These are phyloP conservation scores for Cladosporium cucumerinum DNA, from an alignment of 2,329 filamentous ascomycete genomes.

Conservation along the genomic window DNA sequence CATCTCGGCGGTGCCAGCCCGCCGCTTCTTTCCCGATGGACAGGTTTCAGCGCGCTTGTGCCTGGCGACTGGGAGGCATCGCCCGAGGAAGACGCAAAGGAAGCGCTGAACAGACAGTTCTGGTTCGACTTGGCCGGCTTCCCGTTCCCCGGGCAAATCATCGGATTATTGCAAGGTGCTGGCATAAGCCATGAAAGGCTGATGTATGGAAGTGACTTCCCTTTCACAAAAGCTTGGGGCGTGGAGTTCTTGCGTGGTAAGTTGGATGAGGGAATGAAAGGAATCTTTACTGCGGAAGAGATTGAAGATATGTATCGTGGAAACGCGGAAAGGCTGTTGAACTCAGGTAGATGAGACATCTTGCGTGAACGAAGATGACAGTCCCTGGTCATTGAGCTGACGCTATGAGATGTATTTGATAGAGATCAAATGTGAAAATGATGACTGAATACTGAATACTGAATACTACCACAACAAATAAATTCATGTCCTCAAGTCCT, in stretches of 20 bases:
- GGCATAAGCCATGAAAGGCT: slow-evolving; percentile 43
- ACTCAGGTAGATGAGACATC: not conserved
- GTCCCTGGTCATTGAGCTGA: not conserved
- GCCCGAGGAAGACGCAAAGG: slow-evolving; percentile 29
- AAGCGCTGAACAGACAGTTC: slow-evolving; percentile 41
- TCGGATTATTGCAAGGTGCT: slow-evolving; percentile 43
- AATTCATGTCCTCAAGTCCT: not conserved
- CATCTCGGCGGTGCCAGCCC: slow-evolving; percentile 49
- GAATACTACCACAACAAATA: not conserved
- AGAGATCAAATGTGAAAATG: not conserved
- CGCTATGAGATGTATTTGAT: not conserved
- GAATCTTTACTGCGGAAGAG: slow-evolving; percentile 37
- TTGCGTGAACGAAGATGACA: not conserved
- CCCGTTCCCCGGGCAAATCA: slow-evolving; percentile 49
- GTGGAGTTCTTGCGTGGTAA: slow-evolving; percentile 39
- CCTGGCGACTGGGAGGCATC: slow-evolving; percentile 34
- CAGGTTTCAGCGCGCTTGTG: slow-evolving; percentile 39
- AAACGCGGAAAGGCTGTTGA: slow-evolving; percentile 38
- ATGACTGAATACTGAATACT: not conserved
- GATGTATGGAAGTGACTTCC: slow-evolving; percentile 54
- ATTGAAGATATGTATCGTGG: slow-evolving; percentile 38
- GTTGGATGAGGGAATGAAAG: slow-evolving; percentile 43
- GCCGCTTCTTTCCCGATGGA: slow-evolving; percentile 45
- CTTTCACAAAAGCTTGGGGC: slow-evolving; percentile 44
- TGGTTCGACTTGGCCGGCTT: slow-evolving; percentile 54